Conservation (phyloP, 352 stramenopile species). For the Phytophthora meadii region DNA sequence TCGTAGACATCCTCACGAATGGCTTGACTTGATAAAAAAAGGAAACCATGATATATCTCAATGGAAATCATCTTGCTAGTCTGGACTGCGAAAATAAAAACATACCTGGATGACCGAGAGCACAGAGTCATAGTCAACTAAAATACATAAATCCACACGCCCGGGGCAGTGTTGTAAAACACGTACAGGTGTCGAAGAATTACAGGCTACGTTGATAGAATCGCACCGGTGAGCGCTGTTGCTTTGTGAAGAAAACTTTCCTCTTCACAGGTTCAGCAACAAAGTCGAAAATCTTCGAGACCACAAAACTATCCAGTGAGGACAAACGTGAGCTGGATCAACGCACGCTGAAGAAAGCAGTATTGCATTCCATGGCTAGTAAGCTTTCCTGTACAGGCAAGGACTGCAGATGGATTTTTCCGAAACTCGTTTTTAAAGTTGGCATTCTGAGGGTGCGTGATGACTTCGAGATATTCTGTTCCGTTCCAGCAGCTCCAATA, state of each 20-base stretch:
- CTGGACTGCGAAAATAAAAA: no score
- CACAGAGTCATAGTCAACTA: no score
- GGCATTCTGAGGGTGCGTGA: neutral
- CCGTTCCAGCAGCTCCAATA: neutral
- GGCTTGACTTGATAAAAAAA: neutral
- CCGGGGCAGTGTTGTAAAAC: no score
- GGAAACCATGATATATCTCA: no score
- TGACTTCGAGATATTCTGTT: neutral
- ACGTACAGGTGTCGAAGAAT: no score
- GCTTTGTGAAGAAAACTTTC: neutral
- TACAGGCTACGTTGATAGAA: no score
- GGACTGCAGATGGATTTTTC: neutral
- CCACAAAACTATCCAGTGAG: neutral
- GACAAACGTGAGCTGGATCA: neutral
- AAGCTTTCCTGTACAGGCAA: neutral
- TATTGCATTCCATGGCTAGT: neutral
- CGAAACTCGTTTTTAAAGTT: neutral
- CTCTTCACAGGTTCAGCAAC: neutral
- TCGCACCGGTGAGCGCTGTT: no score
- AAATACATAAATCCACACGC: no score
- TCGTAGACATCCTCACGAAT: slow-evolving; percentile 10
- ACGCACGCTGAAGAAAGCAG: neutral
- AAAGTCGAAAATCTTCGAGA: neutral
- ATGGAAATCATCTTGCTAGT: no score
- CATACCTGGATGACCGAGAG: no score